Evolutionary conservation across 2,329 filamentous ascomycete genomes (phyloP).

Genomic region (Xylariaceae sp.): DNA sequence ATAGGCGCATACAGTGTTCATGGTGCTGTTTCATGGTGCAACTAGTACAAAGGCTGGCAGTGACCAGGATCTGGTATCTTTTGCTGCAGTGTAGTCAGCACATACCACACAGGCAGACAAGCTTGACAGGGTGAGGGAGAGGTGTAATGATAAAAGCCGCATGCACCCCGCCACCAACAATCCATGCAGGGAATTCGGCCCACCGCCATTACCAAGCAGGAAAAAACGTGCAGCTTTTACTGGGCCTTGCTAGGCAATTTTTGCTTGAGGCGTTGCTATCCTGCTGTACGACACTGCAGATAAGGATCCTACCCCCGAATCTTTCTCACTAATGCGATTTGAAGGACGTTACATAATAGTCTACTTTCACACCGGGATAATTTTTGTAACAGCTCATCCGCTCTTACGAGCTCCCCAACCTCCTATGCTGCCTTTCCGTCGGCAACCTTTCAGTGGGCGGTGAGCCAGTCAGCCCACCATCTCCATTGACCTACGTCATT

Average conservation of each 20-base stretch:
- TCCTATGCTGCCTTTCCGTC: background rate
- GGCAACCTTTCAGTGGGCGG: background rate
- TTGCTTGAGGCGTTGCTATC: too few relatives aligned
- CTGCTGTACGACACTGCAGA: too few relatives aligned
- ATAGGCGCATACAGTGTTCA: background rate
- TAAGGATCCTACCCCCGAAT: too few relatives aligned
- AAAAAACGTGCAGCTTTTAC: too few relatives aligned
- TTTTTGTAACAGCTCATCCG: background rate
- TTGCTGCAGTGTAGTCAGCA: background rate
- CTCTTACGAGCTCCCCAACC: too few relatives aligned
- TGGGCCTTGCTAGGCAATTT: background rate
- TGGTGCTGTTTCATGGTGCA: background rate
- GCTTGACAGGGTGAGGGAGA: too few relatives aligned
- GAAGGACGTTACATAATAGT: background rate
- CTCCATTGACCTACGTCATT: background rate
- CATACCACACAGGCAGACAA: too few relatives aligned
- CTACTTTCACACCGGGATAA: background rate
- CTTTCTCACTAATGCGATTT: too few relatives aligned
- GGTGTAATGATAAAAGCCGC: background rate
- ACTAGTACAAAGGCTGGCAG: too few relatives aligned
- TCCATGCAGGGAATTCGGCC: background rate
- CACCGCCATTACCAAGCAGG: too few relatives aligned
- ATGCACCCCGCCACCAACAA: background rate
- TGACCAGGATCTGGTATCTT: too few relatives aligned
- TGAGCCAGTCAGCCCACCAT: background rate